Base-by-base conservation (phyloP, 2,329 filamentous ascomycete species). In the Dactylellina parvicollis region DNA sequence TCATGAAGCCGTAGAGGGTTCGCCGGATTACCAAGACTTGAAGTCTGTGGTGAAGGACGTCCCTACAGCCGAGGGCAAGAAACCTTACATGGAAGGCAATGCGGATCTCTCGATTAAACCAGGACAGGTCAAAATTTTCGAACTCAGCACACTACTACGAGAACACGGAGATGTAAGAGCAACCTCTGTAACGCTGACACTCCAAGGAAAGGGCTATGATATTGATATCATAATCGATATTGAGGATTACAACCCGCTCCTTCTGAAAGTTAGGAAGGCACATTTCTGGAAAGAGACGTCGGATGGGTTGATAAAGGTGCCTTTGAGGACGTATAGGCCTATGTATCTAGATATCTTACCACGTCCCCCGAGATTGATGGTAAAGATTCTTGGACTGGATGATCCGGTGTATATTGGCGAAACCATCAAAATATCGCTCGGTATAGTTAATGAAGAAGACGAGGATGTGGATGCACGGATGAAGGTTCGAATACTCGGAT, bases 381-480 rank as follows among this genome's bases (percentile, higher is more conserved):
- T 99, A 47, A 85, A 83, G 24, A 75, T 76, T 18, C 60, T 60
- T 34, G 62, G 67, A n/a, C 36, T 78, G 14, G 75, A 85, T 65
- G 85, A 87, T 10, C 89, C 92, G 61, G 96, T 94, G 80, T 98
- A 96, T 79, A 91, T 90, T 0, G 90, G 96, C 77, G 95, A 99
- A 81, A 80, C 83, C 0, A 86, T 97, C 26, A 83, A 83, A 4
- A 80, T 98, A 20, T 82, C 85, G 0, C 83, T 98, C 38, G 86
- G 89, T 44, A 82, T 97, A 2, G 78, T 88, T 65, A 99, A 99
- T 76, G 88, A 88, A 52, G 95, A 99, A 82, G 91, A 92, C 3
- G 89, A 92, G 73, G 87, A 90, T 14, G 90, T 91, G 0, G 85
- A 87, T 74, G 88, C 90, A 20, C 89, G 87, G 66, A 81, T 96